Evolutionary conservation across 106 monocot species (phyloP).

Genomic region (Vanilla planifolia): DNA sequence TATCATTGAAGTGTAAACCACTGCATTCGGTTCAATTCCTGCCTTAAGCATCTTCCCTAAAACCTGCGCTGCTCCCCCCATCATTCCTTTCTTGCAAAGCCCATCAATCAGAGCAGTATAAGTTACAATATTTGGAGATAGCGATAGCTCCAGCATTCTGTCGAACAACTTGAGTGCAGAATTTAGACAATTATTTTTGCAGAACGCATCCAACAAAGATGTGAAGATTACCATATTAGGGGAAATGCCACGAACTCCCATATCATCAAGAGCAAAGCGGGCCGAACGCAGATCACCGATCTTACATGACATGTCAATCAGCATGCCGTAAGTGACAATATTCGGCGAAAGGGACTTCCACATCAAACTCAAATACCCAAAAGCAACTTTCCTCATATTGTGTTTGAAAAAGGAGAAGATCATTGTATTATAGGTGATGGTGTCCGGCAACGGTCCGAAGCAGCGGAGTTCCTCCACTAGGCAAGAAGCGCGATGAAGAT

Average conservation of each 20-base stretch:
- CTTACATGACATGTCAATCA: conserved; percentile 16
- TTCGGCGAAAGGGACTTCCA: conserved; percentile 11
- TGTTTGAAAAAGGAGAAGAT: conserved; percentile 3
- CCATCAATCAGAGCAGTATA: conserved; percentile 9
- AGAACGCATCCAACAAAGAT: conserved; percentile 15
- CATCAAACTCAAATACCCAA: conserved; percentile 7
- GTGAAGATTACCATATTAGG: conserved; percentile 14
- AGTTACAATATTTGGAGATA: conserved; percentile 22
- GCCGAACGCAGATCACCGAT: background rate
- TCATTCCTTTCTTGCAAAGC: conserved; percentile 14
- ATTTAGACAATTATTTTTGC: conserved; percentile 6
- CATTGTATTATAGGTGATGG: conserved; percentile 9
- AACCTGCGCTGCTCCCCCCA: conserved; percentile 6
- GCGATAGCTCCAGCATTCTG: conserved; percentile 1
- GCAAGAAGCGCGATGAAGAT: conserved; percentile 16
- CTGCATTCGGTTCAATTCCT: conserved; percentile 12
- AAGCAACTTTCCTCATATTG: background rate
- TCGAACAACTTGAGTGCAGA: conserved; percentile 10
- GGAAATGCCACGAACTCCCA: background rate
- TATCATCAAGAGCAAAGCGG: conserved; percentile 2
- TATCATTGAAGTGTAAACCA: conserved; percentile 14
- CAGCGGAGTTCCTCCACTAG: conserved; percentile 7
- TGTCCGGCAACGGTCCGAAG: conserved; percentile 8
- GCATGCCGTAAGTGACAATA: conserved; percentile 6
- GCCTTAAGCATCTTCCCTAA: conserved; percentile 5